Base-by-base conservation (phyloP, 192 early-diverging fungal species). In the Coemansia reversa region DNA sequence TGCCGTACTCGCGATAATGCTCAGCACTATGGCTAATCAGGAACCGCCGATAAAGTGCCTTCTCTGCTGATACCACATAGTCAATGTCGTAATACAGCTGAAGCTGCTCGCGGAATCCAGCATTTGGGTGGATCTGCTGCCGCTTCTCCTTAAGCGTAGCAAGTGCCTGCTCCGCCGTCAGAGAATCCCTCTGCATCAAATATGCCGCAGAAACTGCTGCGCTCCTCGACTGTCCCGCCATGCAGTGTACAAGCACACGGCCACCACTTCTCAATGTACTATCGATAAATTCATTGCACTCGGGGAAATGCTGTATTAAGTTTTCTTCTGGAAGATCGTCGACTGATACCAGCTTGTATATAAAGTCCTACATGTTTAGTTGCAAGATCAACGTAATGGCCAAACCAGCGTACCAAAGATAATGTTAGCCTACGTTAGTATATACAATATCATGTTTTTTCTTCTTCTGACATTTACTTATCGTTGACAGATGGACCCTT, bases 171-270 rank as follows among this genome's bases (percentile, higher is more conserved):
- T 70, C 70, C 0, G 72, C 57, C 2, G 75, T 61, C 19, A 89
- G 70, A 1, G 62, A 60, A 56, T 83, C 66, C 7, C 57, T 70
- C 58, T 82, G 79, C 90, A 92, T 91, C 53, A 91, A 49, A 64
- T 87, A 92, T 9, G 90, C 89, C 1, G 83, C 83, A 1, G 85
- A 69, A 22, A 89, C 68, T 0, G 90, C 81, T 20, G 83, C 87
- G 61, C 88, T 89, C 49, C 91, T 79, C 18, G 90, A 91, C 39
- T 88, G 85, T 18, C 90, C 90, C 5, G 91, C 83, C 68, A 72
- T 67, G 63, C 90, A 92, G 56, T 92, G 89, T 7, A 92, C 83
- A 52, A 92, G 83, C 30, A 92, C 81, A 8, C 76, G 79, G 2
- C 83, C 84, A 18, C 82, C 79, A 8, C 50, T 65, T 0, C 65